Conservation (phyloP, 2,329 filamentous ascomycete species). For the Fusarium decemcellulare region DNA sequence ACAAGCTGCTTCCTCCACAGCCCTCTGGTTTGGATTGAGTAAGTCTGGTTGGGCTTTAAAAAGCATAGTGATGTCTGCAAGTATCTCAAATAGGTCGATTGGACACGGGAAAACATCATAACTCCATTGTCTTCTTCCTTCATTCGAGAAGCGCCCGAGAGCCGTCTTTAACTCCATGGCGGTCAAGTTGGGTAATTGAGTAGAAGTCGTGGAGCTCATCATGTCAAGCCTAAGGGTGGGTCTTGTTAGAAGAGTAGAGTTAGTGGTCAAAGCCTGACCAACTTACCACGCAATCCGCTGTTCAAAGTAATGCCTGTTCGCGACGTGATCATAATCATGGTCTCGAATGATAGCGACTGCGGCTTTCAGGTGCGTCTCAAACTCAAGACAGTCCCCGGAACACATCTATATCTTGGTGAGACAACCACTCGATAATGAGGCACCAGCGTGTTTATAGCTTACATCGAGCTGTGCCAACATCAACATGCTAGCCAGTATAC, state of each 20-base stretch:
- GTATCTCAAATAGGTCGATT: conserved; percentile 23
- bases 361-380: conserved; percentile 18
- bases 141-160: neutral
- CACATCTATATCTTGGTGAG: conserved; percentile 19
- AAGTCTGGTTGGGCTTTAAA: neutral
- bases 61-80: neutral
- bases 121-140: conserved; percentile 3
- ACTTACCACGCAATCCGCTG: conserved; percentile 20
- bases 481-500: conserved; percentile 12
- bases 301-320: conserved; percentile 16
- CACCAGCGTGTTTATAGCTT: neutral
- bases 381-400: conserved; percentile 20
- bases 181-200: neutral
- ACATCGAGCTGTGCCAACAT: conserved; percentile 30
- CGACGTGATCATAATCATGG: neutral
- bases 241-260: neutral
- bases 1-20: rapidly evolving
- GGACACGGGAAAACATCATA: conserved; percentile 28
- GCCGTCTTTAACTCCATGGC: neutral
- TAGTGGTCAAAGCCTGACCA: rapidly evolving
- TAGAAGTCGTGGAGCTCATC: conserved; percentile 18
- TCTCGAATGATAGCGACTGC: neutral
- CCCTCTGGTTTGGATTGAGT: too few species aligned
- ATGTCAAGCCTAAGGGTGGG: conserved; percentile 14
- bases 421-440: neutral